Base-by-base conservation (phyloP, 129 eudicot genomes). In the Ambrosia artemisiifolia region DNA sequence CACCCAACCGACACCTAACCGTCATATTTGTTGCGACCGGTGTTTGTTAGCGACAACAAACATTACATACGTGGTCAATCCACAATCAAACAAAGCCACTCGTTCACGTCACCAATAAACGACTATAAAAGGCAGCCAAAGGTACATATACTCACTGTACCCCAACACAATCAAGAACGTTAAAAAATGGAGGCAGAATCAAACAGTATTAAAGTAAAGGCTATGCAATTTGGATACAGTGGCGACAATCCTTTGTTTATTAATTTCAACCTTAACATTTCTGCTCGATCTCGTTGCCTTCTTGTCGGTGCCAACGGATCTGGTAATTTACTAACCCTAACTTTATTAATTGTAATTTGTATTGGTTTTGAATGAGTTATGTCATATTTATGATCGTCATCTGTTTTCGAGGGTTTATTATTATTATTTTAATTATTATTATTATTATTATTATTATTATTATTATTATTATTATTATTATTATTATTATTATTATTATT, bases 261-360 rank as follows among this genome's bases (percentile, higher is more conserved):
- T 4, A 88, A 89, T 72, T 93, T 93, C 50, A 88, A 72, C 64
- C 91, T 93, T 78, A 75, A 80, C 3, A 75, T 93, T 53, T 70
- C 88, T 17, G 81, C 91, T 33, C 85, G 96, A 81, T 93, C 98
- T 63, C 95, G 96, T 20, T 93, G 98, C 38, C 96, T 93, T 48
- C 98, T 93, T 71, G 91, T 93, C 80, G 98, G 98, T 46, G 96
- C 98, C 51, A 93, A 93, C 36, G 98, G 98, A 88, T 93, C 98
- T 53, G 98, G 98, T 93, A 66, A 62, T 24, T 32, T 53, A 3
- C 13, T 14, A 33, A 38, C 48, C 77, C 49, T 61, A 16, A 13
- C 30, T 34, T 65, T 9, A 63, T 44, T 19, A 13, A 34, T 35
- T 18, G 11, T 38, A 38, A 38, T 24, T 42, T 43, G 19, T 56